Conservation (phyloP, 768 basidiomycete species). For the Peribolospora baueri region DNA sequence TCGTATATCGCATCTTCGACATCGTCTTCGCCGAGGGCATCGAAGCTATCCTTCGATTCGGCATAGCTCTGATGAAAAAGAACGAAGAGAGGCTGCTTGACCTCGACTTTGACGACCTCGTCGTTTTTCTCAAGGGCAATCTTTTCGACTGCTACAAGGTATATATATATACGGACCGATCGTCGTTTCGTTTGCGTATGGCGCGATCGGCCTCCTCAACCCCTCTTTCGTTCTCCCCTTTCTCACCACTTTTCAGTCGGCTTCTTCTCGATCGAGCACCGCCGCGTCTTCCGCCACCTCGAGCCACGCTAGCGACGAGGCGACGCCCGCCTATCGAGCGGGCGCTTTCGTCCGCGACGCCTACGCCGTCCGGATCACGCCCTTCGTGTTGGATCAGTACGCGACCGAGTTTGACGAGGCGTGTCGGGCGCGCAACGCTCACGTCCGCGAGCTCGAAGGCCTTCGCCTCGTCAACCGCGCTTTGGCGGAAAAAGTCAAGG, state of each 20-base stretch:
- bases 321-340: slow-evolving; percentile 18
- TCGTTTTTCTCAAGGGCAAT: slow-evolving; percentile 53
- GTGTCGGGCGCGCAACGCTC: slow-evolving; percentile 50
- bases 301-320: neutral
- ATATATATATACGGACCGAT: neutral
- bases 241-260: slow-evolving; percentile 14
- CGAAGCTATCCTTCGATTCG: slow-evolving; percentile 90
- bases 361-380: slow-evolving; percentile 60
- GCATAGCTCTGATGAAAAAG: slow-evolving; percentile 57
- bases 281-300: neutral
- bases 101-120: slow-evolving; percentile 75
- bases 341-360: slow-evolving; percentile 75
- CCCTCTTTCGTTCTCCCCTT: neutral
- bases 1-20: slow-evolving; percentile 91
- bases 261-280: neutral
- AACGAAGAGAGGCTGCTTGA: slow-evolving; percentile 56
- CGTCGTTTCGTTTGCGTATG: no score
- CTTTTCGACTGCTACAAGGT: slow-evolving; percentile 61
- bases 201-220: no score
- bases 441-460: slow-evolving; percentile 57
- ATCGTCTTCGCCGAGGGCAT: slow-evolving; percentile 90
- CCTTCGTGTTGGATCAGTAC: slow-evolving; percentile 84
- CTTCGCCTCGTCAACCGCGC: slow-evolving; percentile 55
- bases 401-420: slow-evolving; percentile 69
- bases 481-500: slow-evolving; percentile 53